These are phyloP conservation scores for Trichoderma harzianum DNA, from an alignment of 2,329 filamentous ascomycete genomes.

Conservation along the genomic window DNA sequence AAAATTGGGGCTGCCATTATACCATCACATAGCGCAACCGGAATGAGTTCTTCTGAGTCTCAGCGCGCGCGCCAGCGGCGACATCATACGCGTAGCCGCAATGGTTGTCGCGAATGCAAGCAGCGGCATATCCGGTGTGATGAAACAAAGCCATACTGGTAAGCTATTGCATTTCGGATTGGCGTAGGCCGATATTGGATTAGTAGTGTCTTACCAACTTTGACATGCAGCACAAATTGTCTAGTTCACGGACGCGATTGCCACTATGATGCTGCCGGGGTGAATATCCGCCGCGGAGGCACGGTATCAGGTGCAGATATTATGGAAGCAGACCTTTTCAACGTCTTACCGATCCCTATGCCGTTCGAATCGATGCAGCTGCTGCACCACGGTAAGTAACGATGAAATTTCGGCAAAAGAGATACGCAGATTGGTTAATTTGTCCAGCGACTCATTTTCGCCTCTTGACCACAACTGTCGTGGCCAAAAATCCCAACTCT, in stretches of 20 bases:
- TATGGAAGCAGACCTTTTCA: not conserved
- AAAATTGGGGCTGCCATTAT: not conserved
- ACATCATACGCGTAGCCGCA: not conserved
- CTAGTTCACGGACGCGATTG: not conserved
- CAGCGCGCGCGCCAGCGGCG: not conserved
- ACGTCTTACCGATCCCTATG: not conserved
- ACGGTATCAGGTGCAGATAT: not conserved
- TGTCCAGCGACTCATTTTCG: not conserved
- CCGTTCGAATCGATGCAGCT: not conserved
- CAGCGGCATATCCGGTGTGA: conserved; percentile 3
- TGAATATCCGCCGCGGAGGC: not conserved
- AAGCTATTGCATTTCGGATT: not conserved
- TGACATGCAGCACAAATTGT: not conserved
- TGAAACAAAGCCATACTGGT: not conserved
- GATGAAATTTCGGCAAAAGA: not conserved
- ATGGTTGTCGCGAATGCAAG: not conserved
- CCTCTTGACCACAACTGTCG: not conserved
- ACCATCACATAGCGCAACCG: not conserved
- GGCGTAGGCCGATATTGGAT: not conserved
- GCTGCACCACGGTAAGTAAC: not conserved
- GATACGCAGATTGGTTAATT: not conserved
- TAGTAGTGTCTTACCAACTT: not conserved
- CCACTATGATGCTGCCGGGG: not conserved
- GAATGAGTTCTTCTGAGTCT: not conserved
- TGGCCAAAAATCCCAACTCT: not conserved